Conservation (phyloP, 179 eudicot species). For the Patellifolia procumbens region DNA sequence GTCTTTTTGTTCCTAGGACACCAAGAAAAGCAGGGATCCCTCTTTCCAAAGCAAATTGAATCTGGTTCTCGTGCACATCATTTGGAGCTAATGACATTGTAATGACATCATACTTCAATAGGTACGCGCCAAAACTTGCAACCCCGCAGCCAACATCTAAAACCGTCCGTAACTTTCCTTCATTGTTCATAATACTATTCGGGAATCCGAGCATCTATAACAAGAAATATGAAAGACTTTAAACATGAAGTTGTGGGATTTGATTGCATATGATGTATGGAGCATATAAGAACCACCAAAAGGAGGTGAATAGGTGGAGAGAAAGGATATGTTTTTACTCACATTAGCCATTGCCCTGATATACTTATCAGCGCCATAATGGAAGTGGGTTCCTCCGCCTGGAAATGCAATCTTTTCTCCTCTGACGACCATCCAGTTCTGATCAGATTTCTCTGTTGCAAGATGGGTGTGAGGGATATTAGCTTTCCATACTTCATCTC, state of each 20-base stretch:
- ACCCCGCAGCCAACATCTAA: slow-evolving; percentile 54
- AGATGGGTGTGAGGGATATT: slow-evolving; percentile 55
- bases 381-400: slow-evolving; percentile 56
- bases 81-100: slow-evolving; percentile 51
- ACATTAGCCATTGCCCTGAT: slow-evolving; percentile 48
- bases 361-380: slow-evolving; percentile 47
- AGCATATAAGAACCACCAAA: background rate
- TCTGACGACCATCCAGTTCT: slow-evolving; percentile 53
- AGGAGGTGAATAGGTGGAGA: background rate
- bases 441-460: slow-evolving; percentile 53
- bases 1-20: slow-evolving; percentile 45
- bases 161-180: slow-evolving; percentile 40
- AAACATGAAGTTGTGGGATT: background rate
- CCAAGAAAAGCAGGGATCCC: slow-evolving; percentile 52
- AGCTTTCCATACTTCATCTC: slow-evolving; percentile 54
- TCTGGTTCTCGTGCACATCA: slow-evolving; percentile 52
- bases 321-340: slow-evolving; percentile 12
- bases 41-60: slow-evolving; percentile 50
- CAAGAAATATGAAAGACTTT: background rate
- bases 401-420: slow-evolving; percentile 51
- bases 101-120: slow-evolving; percentile 41
- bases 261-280: background rate
- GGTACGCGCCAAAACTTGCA: slow-evolving; percentile 51
- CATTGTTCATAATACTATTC: slow-evolving; percentile 37
- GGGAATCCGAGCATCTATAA: slow-evolving; percentile 45